These are phyloP conservation scores for Lentinula sp. DNA, from an alignment of 768 basidiomycete genomes.

Conservation along the genomic window DNA sequence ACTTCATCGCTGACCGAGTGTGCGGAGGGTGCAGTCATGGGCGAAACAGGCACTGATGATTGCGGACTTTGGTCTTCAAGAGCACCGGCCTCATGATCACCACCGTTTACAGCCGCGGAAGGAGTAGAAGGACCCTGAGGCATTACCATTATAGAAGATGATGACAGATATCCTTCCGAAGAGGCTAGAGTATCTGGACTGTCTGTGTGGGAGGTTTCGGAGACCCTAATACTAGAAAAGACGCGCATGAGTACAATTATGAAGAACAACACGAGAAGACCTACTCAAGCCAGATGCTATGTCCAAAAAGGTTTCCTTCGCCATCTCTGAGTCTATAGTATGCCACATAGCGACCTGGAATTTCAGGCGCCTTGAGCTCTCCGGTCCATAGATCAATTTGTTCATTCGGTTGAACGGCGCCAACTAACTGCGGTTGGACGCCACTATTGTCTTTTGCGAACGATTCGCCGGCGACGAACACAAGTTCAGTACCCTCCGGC, in stretches of 20 bases:
- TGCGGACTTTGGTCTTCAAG: background rate
- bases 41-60: constrained; percentile 11
- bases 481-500: constrained; percentile 63
- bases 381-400: constrained; percentile 63
- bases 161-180: constrained; percentile 39
- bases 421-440: constrained; percentile 38
- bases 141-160: constrained; percentile 69
- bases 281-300: constrained; percentile 77
- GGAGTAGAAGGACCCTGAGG: constrained; percentile 32
- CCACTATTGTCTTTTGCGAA: constrained; percentile 32
- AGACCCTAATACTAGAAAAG: constrained; percentile 55
- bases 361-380: constrained; percentile 79
- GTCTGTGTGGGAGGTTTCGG: constrained; percentile 30
- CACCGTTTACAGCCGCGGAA: background rate
- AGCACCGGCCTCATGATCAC: background rate
- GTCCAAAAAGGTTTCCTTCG: constrained; percentile 56
- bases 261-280: constrained; percentile 19
- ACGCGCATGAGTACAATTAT: background rate
- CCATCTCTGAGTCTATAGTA: constrained; percentile 71
- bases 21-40: constrained; percentile 6
- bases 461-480: constrained; percentile 64
- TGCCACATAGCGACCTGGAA: constrained; percentile 64
- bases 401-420: constrained; percentile 48
- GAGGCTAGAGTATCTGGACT: constrained; percentile 11
- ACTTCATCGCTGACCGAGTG: background rate